These are phyloP conservation scores for Epicoccum sorghinum DNA, from an alignment of 2,329 filamentous ascomycete species.

Conservation along the genomic window DNA sequence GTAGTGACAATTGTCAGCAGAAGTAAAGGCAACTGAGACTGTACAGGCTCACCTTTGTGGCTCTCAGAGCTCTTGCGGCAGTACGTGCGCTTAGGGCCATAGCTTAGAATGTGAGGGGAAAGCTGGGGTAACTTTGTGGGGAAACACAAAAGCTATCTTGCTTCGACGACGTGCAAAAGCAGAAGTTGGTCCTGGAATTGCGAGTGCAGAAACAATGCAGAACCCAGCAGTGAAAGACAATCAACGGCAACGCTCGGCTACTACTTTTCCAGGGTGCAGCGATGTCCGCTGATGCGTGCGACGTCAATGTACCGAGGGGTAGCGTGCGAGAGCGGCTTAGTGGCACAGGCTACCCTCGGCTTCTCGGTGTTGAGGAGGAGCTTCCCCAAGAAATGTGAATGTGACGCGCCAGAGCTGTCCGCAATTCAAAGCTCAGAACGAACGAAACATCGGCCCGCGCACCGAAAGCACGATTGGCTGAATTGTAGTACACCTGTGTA, in stretches of 20 bases:
- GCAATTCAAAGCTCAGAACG: not conserved
- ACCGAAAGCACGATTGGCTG: constrained; percentile 3
- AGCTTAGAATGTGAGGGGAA: constrained; percentile 38
- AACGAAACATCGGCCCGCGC: not conserved
- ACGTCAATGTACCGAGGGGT: constrained; percentile 40
- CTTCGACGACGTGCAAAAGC: constrained; percentile 18
- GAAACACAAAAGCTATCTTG: constrained; percentile 22
- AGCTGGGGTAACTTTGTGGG: constrained; percentile 33
- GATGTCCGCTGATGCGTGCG: constrained; percentile 16
- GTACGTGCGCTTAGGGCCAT: constrained; percentile 71
- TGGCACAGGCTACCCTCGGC: constrained; percentile 41
- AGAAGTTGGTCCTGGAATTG: constrained; percentile 2
- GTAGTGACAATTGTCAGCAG: constrained; percentile 22
- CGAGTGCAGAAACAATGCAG: constrained; percentile 7
- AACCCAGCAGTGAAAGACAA: constrained; percentile 21
- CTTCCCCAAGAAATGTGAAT: constrained; percentile 1
- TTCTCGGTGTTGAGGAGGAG: constrained; percentile 22
- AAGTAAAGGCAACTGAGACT: not conserved
- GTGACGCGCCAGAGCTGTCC: not conserved
- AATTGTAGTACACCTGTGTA: constrained; percentile 4
- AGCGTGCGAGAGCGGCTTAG: constrained; percentile 30
- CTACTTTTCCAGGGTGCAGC: constrained; percentile 24
- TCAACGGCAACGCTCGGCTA: constrained; percentile 41
- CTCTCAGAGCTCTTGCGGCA: constrained; percentile 67
- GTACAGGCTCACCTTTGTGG: constrained; percentile 63